These are phyloP conservation scores for Microbotryomycetes sp. DNA, from an alignment of 1,284 basidiomycete species.

Conservation along the genomic window DNA sequence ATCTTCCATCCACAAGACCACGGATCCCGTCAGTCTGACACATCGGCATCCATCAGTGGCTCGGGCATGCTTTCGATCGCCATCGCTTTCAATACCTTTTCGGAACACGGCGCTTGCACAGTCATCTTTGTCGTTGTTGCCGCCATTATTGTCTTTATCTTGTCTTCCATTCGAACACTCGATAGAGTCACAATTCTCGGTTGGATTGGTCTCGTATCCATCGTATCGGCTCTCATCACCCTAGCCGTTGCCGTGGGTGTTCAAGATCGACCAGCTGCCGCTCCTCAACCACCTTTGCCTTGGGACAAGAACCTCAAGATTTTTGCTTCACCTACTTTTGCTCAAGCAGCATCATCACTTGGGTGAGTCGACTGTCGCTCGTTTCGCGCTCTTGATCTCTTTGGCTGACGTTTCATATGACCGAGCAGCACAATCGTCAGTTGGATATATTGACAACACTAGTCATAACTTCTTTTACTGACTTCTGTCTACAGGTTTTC, in stretches of 20 bases:
- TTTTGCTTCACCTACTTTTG: slow-evolving; percentile 18
- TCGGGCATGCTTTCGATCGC: slow-evolving; percentile 38
- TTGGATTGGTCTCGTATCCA: slow-evolving; percentile 40
- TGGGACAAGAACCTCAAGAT: slow-evolving; percentile 38
- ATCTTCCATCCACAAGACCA: not conserved
- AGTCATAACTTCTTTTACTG: too few relatives aligned
- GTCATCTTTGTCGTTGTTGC: slow-evolving; percentile 32
- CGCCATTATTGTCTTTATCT: slow-evolving; percentile 36
- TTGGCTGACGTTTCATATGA: too few relatives aligned
- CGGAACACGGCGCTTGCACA: slow-evolving; percentile 31
- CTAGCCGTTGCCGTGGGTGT: slow-evolving; percentile 50
- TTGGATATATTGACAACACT: too few relatives aligned
- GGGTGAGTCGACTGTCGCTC: not conserved
- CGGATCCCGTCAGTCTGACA: not conserved
- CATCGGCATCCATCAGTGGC: not conserved
- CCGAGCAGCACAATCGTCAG: too few relatives aligned
- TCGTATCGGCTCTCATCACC: slow-evolving; percentile 38
- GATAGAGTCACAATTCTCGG: slow-evolving; percentile 43
- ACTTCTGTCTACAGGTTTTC: slow-evolving; percentile 6
- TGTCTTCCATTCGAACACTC: slow-evolving; percentile 42
- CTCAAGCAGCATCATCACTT: slow-evolving; percentile 41
- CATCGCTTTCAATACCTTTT: slow-evolving; percentile 45
- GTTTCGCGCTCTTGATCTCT: too few relatives aligned
- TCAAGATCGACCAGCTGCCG: slow-evolving; percentile 47
- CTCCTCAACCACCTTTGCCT: slow-evolving; percentile 41